Percentiles rank a stretch among this genome's conserved stretches.
phyloP scores from a whole-genome alignment of 164 flowering plant species.

The Tetracentron sinense region DNA sequence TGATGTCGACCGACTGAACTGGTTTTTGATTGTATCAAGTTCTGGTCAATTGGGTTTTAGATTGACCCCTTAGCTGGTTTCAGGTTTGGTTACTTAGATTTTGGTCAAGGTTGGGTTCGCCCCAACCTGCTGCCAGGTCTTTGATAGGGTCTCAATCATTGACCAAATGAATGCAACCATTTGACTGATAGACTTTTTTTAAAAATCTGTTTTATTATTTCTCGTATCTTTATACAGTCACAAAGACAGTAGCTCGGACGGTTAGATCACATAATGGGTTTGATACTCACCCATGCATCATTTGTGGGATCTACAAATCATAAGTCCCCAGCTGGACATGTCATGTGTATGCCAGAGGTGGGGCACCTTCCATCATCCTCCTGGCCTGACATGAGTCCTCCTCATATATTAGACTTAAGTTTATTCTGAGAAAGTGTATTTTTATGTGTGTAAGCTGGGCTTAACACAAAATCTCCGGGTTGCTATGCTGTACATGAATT shows the following conservation, averaged over 20 bases:
- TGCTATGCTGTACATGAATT: too few species aligned
- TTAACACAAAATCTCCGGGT: background rate
- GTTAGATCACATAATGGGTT: background rate
- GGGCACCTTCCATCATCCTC: too few species aligned
- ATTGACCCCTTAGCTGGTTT: background rate
- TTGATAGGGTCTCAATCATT: background rate
- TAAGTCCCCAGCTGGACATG: too few species aligned
- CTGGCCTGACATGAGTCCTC: background rate
- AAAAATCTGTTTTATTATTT: background rate
- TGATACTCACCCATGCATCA: background rate
- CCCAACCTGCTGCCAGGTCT: background rate
- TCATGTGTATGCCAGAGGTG: too few species aligned
- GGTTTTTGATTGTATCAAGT: too few species aligned
- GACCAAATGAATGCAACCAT: background rate
- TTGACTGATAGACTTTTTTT: background rate
- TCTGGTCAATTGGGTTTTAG: background rate
- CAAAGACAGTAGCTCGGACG: background rate
- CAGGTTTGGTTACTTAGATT: background rate
- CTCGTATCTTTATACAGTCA: background rate
- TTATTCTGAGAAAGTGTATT: background rate
- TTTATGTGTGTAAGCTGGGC: background rate
- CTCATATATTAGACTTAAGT: background rate
- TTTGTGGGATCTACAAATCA: background rate
- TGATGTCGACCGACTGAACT: background rate
- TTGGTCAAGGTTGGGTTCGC: background rate